Conservation (phyloP, 345 rosid species). For the Turritis glabra region DNA sequence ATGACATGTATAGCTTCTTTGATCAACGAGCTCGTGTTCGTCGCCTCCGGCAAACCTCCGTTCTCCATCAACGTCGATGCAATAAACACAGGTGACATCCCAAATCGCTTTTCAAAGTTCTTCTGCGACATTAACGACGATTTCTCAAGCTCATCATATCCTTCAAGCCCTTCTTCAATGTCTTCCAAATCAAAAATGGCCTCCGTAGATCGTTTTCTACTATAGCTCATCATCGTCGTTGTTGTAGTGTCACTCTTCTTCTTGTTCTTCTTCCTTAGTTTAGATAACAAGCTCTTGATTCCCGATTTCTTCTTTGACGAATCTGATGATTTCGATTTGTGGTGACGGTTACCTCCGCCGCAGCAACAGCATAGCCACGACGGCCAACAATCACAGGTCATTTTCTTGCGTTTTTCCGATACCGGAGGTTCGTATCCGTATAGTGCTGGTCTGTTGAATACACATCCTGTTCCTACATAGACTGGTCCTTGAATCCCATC, state of each 20-base stretch:
- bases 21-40: slow-evolving; percentile 63
- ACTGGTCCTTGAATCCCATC: slow-evolving; percentile 98
- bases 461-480: slow-evolving; percentile 96
- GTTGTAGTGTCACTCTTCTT: slow-evolving; percentile 51
- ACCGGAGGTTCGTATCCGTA: slow-evolving; percentile 95
- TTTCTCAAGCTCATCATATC: slow-evolving; percentile 87
- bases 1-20: slow-evolving; percentile 98
- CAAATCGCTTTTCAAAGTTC: slow-evolving; percentile 89
- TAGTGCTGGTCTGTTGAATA: slow-evolving; percentile 88
- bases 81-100: slow-evolving; percentile 88
- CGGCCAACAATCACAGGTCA: slow-evolving; percentile 99
- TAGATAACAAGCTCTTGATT: slow-evolving; percentile 56
- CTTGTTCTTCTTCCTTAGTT: slow-evolving; percentile 52
- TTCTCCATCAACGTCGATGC: slow-evolving; percentile 93
- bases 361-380: slow-evolving; percentile 95
- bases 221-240: slow-evolving; percentile 56
- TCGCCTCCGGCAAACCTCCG: slow-evolving; percentile 95
- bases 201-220: slow-evolving; percentile 54
- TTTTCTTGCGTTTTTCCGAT: slow-evolving; percentile 82
- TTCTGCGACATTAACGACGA: slow-evolving; percentile 96
- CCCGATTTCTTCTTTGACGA: slow-evolving; percentile 68
- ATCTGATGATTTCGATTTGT: slow-evolving; percentile 50
- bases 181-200: slow-evolving; percentile 80
- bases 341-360: slow-evolving; percentile 67
- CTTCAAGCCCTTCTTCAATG: slow-evolving; percentile 98